These are phyloP conservation scores for Alternaria arbusti DNA, from an alignment of 2,329 filamentous ascomycete genomes.

Conservation along the genomic window DNA sequence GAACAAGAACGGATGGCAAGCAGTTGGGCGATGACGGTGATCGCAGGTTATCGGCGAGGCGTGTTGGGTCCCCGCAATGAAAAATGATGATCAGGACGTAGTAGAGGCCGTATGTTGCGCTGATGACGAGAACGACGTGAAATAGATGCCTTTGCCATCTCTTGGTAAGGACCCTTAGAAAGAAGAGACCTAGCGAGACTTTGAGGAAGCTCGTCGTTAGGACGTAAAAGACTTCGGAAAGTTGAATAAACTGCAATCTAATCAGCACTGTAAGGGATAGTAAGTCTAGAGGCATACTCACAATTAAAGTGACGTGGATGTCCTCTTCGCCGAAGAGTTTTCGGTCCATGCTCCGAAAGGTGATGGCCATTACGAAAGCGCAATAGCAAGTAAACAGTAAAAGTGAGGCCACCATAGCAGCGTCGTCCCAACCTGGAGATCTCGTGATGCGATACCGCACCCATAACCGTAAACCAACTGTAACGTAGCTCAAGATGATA, in stretches of 20 bases:
- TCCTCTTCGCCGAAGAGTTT: slow-evolving; percentile 19
- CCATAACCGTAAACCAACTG: slow-evolving; percentile 42
- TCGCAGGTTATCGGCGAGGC: slow-evolving; percentile 29
- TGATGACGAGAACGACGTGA: not conserved
- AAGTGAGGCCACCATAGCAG: slow-evolving; percentile 37
- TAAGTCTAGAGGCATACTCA: slow-evolving; percentile 7
- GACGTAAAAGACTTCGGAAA: slow-evolving; percentile 59
- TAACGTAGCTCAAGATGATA: slow-evolving; percentile 34
- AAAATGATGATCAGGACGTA: slow-evolving; percentile 40
- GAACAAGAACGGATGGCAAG: slow-evolving; percentile 27
- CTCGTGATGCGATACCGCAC: slow-evolving; percentile 42
- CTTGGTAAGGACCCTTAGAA: slow-evolving; percentile 42
- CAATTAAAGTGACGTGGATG: slow-evolving; percentile 26
- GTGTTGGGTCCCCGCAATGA: slow-evolving; percentile 37
- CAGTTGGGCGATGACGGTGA: slow-evolving; percentile 22
- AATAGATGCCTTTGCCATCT: slow-evolving; percentile 34
- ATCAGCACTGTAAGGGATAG: not conserved
- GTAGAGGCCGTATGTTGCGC: slow-evolving; percentile 30
- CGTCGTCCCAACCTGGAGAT: slow-evolving; percentile 44
- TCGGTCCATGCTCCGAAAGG: slow-evolving; percentile 8
- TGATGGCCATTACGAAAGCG: slow-evolving; percentile 25
- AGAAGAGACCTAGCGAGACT: slow-evolving; percentile 46
- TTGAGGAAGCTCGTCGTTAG: slow-evolving; percentile 58
- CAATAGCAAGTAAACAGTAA: slow-evolving; percentile 34
- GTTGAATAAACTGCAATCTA: slow-evolving; percentile 34